A percentile compares a stretch with the other conserved stretches of the same genome.
These are phyloP conservation scores for Orychophragmus violaceus DNA, from an alignment of 345 rosid genomes.

Conservation along the genomic window DNA sequence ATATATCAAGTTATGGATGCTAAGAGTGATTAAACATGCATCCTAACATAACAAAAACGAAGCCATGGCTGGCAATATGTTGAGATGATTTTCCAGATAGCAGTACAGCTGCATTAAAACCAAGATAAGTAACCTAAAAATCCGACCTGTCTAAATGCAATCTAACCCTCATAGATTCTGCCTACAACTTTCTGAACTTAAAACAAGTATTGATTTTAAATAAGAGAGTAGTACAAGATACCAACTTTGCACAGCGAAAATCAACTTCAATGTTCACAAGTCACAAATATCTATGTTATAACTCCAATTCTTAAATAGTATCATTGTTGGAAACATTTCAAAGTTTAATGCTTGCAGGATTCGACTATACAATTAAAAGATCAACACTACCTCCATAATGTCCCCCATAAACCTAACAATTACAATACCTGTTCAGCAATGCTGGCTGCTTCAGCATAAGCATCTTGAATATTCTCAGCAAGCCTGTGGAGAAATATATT, in stretches of 20 bases:
- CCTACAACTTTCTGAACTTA: constrained; percentile 1
- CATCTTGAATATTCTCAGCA: constrained; percentile 99
- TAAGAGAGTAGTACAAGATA: neutral
- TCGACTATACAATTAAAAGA: neutral
- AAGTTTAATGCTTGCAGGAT: constrained; percentile 4
- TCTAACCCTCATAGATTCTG: constrained; percentile 1
- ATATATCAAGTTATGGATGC: neutral
- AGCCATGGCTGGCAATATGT: constrained; percentile 1
- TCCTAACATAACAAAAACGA: neutral
- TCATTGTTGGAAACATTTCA: neutral
- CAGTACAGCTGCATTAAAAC: neutral
- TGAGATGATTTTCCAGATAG: neutral
- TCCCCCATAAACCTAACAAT: neutral
- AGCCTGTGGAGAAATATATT: constrained; percentile 97
- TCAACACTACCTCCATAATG: neutral
- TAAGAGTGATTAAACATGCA: neutral
- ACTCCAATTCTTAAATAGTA: constrained; percentile 1
- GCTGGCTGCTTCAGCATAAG: constrained; percentile 99
- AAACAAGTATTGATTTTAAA: neutral
- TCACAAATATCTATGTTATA: constrained; percentile 7
- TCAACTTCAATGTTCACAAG: neutral
- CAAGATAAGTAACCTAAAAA: constrained; percentile 3
- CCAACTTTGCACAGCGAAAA: neutral
- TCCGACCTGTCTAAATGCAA: neutral
- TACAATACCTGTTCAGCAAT: constrained; percentile 85